Percentiles rank a stretch among this genome's conserved stretches.
phyloP scores from a whole-genome alignment of 352 stramenopile species.

The Pythium sp. region DNA sequence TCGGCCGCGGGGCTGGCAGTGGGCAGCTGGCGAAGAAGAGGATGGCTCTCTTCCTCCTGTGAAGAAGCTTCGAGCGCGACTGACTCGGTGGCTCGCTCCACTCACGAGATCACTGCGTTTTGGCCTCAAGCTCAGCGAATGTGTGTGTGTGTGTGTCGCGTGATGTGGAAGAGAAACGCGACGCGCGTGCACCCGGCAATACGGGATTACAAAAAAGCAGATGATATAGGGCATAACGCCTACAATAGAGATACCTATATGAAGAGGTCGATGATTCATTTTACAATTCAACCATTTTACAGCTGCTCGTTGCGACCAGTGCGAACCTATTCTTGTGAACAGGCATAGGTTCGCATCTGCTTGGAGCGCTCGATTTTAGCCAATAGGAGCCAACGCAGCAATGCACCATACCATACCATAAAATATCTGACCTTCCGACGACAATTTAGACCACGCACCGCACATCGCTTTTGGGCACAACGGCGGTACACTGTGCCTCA shows the following conservation, averaged over 20 bases:
- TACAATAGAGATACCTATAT: not conserved
- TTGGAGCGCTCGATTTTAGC: no score
- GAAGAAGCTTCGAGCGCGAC: no score
- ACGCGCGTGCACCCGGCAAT: not conserved
- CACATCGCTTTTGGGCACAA: not conserved
- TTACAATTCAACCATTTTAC: not conserved
- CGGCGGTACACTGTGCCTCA: not conserved
- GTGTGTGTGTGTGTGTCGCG: not conserved
- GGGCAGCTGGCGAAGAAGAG: no score
- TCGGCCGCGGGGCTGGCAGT: not conserved
- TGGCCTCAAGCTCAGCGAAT: not conserved
- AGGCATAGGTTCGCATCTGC: no score
- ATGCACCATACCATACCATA: no score
- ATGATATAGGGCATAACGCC: not conserved
- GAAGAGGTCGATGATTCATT: not conserved
- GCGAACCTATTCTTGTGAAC: no score
- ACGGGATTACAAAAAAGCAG: not conserved
- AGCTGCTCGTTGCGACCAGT: no score
- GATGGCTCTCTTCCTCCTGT: no score
- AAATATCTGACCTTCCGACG: constrained; percentile 2
- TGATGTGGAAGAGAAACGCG: not conserved
- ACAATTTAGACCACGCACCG: not conserved
- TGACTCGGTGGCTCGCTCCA: not conserved
- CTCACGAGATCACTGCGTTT: not conserved
- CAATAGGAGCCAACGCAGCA: no score